Evolutionary conservation across 2,329 filamentous ascomycete species (phyloP).

Genomic region (Colletotrichum trifolii): DNA sequence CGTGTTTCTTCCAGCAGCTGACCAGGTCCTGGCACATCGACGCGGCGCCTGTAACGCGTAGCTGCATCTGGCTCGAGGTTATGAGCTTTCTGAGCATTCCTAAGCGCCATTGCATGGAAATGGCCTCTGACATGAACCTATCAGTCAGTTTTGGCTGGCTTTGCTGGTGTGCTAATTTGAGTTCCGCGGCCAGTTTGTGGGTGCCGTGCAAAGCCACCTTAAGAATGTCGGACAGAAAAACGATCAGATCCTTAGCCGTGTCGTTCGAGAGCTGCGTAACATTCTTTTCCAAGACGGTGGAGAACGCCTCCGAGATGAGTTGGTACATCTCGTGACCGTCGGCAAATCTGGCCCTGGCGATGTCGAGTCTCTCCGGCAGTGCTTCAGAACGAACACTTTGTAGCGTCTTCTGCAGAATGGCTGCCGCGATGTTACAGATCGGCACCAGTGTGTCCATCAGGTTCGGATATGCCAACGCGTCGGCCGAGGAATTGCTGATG

Average conservation of each 20-base stretch:
- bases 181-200: slow-evolving; percentile 48
- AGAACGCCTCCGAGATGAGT: slow-evolving; percentile 54
- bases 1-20: slow-evolving; percentile 69
- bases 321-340: slow-evolving; percentile 57
- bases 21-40: slow-evolving; percentile 79
- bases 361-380: slow-evolving; percentile 36
- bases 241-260: slow-evolving; percentile 51
- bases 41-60: slow-evolving; percentile 83
- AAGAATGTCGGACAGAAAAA: slow-evolving; percentile 57
- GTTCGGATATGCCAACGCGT: slow-evolving; percentile 59
- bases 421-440: slow-evolving; percentile 49
- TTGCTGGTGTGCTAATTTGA: slow-evolving; percentile 46
- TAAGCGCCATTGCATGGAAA: slow-evolving; percentile 76
- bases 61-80: slow-evolving; percentile 87
- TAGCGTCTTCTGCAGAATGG: slow-evolving; percentile 46
- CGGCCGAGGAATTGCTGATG: slow-evolving; percentile 52
- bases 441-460: slow-evolving; percentile 56
- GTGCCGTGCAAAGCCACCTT: slow-evolving; percentile 52
- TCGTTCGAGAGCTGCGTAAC: slow-evolving; percentile 63
- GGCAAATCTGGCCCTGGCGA: slow-evolving; percentile 48
- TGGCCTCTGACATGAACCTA: slow-evolving; percentile 58
- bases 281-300: slow-evolving; percentile 64
- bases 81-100: slow-evolving; percentile 77
- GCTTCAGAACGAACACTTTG: slow-evolving; percentile 37
- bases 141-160: slow-evolving; percentile 51